Evolutionary conservation across 441 rosid genomes (phyloP), one percentile per base, ranked within the genome.

Genomic region (Eutrema salsugineum): DNA sequence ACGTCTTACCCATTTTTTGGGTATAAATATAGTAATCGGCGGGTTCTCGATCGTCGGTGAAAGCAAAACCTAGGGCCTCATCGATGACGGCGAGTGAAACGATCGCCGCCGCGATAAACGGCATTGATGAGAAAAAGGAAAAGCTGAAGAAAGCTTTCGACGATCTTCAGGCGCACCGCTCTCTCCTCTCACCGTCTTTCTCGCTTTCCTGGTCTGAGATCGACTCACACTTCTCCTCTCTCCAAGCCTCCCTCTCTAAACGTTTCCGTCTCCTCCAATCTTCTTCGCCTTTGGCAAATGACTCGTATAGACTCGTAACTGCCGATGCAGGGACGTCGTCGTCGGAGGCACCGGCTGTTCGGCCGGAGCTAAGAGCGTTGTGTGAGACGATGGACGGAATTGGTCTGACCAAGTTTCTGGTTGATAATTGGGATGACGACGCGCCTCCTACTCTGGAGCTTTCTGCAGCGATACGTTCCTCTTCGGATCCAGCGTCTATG

Each of bases 131-230:
- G 40, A 91, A 84, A 70, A 93, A 86, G 65, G 76, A 73, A 6
- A 66, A 48, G 61, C 83, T 93, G 11, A 86, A 74, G 77, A 81
- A 80, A 27, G 96, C 96, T 4, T 91, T 50, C 73, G 91, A 89
- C 22, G 85, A 84, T 36, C 94, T 93, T 38, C 93, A 84, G 63
- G 17, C 81, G 27, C 83, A 82, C 47, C 77, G 86, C 20, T 77
- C 81, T 49, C 83, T 80, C 57, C 85, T 84, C 51, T 78, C 89
- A 32, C 71, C 78, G 12, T 79, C 91, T 20, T 82, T 82, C 68
- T 33, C 86, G 1, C 79, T 89, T 59, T 71, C 88, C 11, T 93
- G 97, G 97, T 63, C 89, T 57, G 88, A 88, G 55, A 54, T 93
- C 76, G 94, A 88, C 55, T 61, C 90, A 14, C 89, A 91, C 83